Percentiles rank a stretch among this genome's conserved stretches.
Conservation (phyloP, 306 rosid genomes). For the Glycine latifolia region DNA sequence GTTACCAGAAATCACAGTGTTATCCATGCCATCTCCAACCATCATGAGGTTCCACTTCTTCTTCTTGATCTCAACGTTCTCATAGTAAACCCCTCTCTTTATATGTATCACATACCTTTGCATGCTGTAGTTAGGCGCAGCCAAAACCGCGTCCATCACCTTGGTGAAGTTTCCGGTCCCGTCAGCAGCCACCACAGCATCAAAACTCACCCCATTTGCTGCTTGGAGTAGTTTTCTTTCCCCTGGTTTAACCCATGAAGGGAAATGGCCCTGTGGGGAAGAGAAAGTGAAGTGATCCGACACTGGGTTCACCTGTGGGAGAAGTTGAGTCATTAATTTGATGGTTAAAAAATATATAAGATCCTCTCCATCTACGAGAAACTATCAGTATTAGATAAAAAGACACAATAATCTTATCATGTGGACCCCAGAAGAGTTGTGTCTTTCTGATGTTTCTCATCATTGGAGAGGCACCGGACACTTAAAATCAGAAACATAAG, state of each 20-base stretch:
- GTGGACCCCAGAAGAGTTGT: too few relatives aligned
- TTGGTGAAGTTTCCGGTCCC: constrained; percentile 76
- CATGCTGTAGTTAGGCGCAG: constrained; percentile 76
- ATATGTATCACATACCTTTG: constrained; percentile 61
- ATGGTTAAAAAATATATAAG: too few relatives aligned
- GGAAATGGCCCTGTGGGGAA: constrained; percentile 43
- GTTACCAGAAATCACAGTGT: constrained; percentile 71
- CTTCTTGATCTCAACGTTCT: constrained; percentile 93
- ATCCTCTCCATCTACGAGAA: too few relatives aligned
- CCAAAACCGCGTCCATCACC: constrained; percentile 71
- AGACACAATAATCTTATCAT: too few relatives aligned
- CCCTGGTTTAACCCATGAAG: constrained; percentile 65
- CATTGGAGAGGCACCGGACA: too few relatives aligned
- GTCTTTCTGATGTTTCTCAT: too few relatives aligned
- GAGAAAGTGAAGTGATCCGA: neutral
- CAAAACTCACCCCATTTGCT: constrained; percentile 48
- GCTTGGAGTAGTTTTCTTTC: constrained; percentile 64
- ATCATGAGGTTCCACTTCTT: constrained; percentile 93
- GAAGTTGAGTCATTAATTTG: constrained; percentile 35
- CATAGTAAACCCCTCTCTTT: constrained; percentile 73
- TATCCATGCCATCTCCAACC: constrained; percentile 83
- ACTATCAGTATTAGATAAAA: too few relatives aligned
- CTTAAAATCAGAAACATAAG: too few relatives aligned
- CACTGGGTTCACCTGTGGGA: constrained; percentile 65
- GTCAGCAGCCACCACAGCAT: constrained; percentile 67